A percentile compares a stretch with the other conserved stretches of the same genome.
These are phyloP conservation scores for Jamesozyma piceae DNA, from an alignment of 805 yeast genomes.

Conservation along the genomic window DNA sequence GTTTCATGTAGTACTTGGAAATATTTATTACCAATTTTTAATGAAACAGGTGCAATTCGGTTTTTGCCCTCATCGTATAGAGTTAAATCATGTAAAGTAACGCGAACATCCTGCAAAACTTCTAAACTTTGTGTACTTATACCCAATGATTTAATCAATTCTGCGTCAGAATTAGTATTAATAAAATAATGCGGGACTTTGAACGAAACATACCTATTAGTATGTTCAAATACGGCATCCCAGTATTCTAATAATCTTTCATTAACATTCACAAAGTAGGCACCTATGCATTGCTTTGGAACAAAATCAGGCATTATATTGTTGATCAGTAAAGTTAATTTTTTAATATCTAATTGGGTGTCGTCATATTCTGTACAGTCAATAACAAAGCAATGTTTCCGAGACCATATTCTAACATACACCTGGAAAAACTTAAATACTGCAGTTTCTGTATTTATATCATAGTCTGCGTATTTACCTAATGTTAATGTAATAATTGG, in stretches of 20 bases:
- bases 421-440: constrained; percentile 54
- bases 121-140: constrained; percentile 35
- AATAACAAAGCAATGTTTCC: constrained; percentile 49
- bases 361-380: constrained; percentile 60
- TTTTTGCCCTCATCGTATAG: constrained; percentile 40
- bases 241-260: constrained; percentile 21
- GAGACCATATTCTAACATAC: constrained; percentile 63
- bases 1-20: constrained; percentile 46
- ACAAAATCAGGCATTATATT: constrained; percentile 45
- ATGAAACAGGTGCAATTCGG: constrained; percentile 48
- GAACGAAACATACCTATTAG: constrained; percentile 19
- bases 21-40: constrained; percentile 63
- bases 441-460: constrained; percentile 40
- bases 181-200: constrained; percentile 33
- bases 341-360: constrained; percentile 14
- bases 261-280: constrained; percentile 40
- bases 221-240: constrained; percentile 17
- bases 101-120: constrained; percentile 42
- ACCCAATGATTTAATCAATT: constrained; percentile 37
- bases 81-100: constrained; percentile 43
- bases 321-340: constrained; percentile 27
- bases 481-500: constrained; percentile 55
- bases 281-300: constrained; percentile 41
- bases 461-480: constrained; percentile 30
- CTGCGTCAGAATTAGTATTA: constrained; percentile 39